Evolutionary conservation across 179 eudicot species (phyloP).

Genomic region (Drosera spatulata): DNA sequence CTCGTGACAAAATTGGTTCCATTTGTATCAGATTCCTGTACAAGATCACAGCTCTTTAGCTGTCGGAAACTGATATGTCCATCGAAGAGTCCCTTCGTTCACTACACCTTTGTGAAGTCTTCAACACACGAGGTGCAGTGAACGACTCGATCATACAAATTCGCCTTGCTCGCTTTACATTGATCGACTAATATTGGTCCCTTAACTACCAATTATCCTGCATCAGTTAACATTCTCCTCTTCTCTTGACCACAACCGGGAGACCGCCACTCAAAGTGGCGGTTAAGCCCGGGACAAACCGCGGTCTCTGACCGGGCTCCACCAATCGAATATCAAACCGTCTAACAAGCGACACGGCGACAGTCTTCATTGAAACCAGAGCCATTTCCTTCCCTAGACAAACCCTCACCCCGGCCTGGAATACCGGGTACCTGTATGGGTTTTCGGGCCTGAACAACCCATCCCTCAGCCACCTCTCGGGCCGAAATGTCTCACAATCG

Average conservation of each 20-base stretch:
- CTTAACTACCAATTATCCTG: too few relatives aligned
- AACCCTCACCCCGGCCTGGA: slow-evolving; percentile 4
- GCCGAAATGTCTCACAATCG: slow-evolving; percentile 14
- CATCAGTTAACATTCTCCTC: neutral
- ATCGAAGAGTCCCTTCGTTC: too few relatives aligned
- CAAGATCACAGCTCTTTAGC: too few relatives aligned
- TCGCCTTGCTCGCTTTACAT: too few relatives aligned
- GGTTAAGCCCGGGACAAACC: slow-evolving; percentile 7
- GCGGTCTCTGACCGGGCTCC: neutral
- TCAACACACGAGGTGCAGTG: too few relatives aligned
- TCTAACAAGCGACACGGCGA: neutral
- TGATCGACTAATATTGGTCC: too few relatives aligned
- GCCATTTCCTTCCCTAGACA: slow-evolving; percentile 12
- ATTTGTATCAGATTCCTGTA: too few relatives aligned
- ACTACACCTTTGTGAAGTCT: too few relatives aligned
- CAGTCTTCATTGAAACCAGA: slow-evolving; percentile 5
- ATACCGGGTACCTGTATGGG: slow-evolving; percentile 5
- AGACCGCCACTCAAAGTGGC: slow-evolving; percentile 8
- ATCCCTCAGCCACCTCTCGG: slow-evolving; percentile 15
- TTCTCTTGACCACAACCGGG: slow-evolving; percentile 7
- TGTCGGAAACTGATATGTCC: too few relatives aligned
- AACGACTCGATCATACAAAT: too few relatives aligned
- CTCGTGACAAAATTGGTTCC: too few relatives aligned
- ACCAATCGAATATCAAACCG: slow-evolving; percentile 1
- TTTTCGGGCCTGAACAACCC: slow-evolving; percentile 1